Conservation (phyloP, 2,329 filamentous ascomycete species). For the Claviceps sp. region DNA sequence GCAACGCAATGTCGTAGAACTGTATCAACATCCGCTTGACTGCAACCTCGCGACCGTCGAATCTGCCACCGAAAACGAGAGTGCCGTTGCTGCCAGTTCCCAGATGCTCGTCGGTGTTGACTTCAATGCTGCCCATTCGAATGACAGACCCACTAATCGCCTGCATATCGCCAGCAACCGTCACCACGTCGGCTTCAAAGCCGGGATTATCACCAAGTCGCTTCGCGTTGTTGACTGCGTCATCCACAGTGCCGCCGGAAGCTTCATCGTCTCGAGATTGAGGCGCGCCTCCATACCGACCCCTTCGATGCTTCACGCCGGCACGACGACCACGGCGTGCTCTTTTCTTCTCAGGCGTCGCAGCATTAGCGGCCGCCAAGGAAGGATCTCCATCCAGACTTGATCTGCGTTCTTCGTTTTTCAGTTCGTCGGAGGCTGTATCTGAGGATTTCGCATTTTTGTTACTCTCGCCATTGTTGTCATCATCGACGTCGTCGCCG, state of each 20-base stretch:
- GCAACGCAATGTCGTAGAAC: conserved; percentile 88
- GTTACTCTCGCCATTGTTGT: neutral
- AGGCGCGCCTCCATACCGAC: conserved; percentile 38
- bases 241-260: conserved; percentile 39
- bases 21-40: conserved; percentile 95
- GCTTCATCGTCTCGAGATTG: conserved; percentile 35
- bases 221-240: conserved; percentile 45
- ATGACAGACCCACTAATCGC: conserved; percentile 46
- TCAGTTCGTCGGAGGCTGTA: neutral
- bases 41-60: conserved; percentile 83
- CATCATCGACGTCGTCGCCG: neutral
- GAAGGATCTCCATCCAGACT: neutral
- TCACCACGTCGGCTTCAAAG: conserved; percentile 49
- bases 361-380: neutral
- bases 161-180: conserved; percentile 41
- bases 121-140: conserved; percentile 49
- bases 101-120: conserved; percentile 48
- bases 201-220: conserved; percentile 39
- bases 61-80: conserved; percentile 85
- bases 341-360: conserved; percentile 43
- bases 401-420: neutral
- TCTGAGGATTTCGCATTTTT: neutral
- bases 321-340: conserved; percentile 58
- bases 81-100: conserved; percentile 92
- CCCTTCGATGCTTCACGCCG: conserved; percentile 53